Conservation (phyloP, 2,329 filamentous ascomycete species). For the Cercospora brassicicola region DNA sequence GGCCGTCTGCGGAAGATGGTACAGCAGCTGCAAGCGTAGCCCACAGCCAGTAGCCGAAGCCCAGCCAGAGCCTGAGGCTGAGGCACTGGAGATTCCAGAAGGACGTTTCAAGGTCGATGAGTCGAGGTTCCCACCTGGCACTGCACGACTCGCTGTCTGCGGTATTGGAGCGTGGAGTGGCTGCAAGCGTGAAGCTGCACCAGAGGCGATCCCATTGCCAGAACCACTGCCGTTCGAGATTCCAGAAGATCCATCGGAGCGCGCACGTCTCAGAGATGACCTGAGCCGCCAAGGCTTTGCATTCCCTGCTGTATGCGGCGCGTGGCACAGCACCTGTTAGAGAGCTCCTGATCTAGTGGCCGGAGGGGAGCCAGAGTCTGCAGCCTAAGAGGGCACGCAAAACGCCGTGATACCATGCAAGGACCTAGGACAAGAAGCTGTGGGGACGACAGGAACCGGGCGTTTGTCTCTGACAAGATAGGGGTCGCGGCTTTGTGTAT, state of each 20-base stretch:
- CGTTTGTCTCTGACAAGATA: neutral
- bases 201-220: too few relatives aligned
- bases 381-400: neutral
- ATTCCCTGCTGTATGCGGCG: neutral
- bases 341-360: neutral
- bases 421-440: neutral
- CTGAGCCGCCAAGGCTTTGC: too few relatives aligned
- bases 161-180: conserved; percentile 1
- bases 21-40: neutral
- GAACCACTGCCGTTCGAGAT: too few relatives aligned
- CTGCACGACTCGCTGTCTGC: neutral
- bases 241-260: too few relatives aligned
- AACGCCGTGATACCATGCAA: neutral
- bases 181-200: neutral
- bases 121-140: neutral
- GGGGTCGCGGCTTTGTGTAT: neutral
- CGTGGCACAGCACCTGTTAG: neutral
- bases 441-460: too few relatives aligned
- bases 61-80: neutral
- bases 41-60: neutral
- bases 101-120: neutral
- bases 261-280: too few relatives aligned
- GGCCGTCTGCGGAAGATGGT: neutral
- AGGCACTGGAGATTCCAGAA: neutral
- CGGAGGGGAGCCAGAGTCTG: neutral